Conservation (phyloP, 2,329 filamentous ascomycete genomes). For the Peltaster fructicola region DNA sequence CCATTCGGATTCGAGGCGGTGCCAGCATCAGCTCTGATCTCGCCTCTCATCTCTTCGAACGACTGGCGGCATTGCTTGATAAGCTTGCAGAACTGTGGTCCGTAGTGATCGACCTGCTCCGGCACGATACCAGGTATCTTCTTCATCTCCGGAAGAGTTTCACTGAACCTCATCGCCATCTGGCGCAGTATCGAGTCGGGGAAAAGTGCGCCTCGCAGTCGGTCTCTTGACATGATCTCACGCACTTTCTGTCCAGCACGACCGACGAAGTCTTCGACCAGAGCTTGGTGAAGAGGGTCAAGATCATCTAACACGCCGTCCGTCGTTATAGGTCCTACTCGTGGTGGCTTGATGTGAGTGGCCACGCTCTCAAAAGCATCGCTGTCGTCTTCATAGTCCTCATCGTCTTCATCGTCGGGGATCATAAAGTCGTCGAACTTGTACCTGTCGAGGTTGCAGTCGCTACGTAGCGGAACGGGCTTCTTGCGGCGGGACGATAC, state of each 20-base stretch:
- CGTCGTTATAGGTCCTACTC: slow-evolving; percentile 41
- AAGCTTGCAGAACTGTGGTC: slow-evolving; percentile 41
- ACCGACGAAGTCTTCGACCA: slow-evolving; percentile 47
- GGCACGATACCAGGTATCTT: slow-evolving; percentile 44
- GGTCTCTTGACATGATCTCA: slow-evolving; percentile 41
- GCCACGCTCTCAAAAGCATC: too few species aligned
- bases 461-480: slow-evolving; percentile 11
- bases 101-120: slow-evolving; percentile 45
- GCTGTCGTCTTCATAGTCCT: slow-evolving; percentile 20
- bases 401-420: slow-evolving; percentile 23
- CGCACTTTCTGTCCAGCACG: slow-evolving; percentile 45
- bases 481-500: slow-evolving; percentile 21
- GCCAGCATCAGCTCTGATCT: slow-evolving; percentile 26
- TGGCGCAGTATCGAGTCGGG: slow-evolving; percentile 50
- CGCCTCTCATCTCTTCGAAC: slow-evolving; percentile 23
- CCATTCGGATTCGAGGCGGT: slow-evolving; percentile 30
- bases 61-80: slow-evolving; percentile 25
- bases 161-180: slow-evolving; percentile 56
- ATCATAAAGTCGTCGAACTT: slow-evolving; percentile 21
- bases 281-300: slow-evolving; percentile 40
- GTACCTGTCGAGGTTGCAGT: slow-evolving; percentile 18
- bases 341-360: too few species aligned
- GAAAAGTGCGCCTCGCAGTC: slow-evolving; percentile 43
- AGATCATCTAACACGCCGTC: slow-evolving; percentile 38
- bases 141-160: slow-evolving; percentile 42